Conservation (phyloP, 1,284 basidiomycete genomes). For the Leccinum colubrinum region DNA sequence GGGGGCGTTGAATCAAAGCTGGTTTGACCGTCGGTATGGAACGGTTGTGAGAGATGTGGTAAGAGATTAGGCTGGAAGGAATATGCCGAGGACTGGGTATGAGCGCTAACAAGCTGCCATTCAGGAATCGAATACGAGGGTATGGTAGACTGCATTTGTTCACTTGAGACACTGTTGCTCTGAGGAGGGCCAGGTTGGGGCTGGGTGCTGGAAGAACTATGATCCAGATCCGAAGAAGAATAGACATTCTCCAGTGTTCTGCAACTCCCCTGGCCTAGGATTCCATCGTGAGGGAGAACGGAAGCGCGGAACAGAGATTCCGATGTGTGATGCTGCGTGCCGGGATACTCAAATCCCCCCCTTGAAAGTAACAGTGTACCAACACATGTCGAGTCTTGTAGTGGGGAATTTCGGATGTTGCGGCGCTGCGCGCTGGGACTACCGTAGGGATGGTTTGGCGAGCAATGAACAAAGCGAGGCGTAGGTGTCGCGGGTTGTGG, state of each 20-base stretch:
- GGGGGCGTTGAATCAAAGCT: background rate
- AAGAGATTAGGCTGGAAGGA: background rate
- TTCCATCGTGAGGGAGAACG: background rate
- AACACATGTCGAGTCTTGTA: conserved; percentile 1
- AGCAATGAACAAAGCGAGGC: conserved; percentile 2
- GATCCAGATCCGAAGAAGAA: conserved; percentile 5
- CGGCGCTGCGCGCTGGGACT: background rate
- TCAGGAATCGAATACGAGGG: conserved; percentile 2
- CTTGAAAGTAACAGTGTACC: background rate
- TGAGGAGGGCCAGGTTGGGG: background rate
- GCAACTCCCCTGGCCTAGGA: background rate
- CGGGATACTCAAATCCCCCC: background rate
- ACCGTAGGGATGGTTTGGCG: background rate
- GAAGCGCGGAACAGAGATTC: conserved; percentile 1
- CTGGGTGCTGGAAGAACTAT: conserved; percentile 1
- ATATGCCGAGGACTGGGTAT: conserved; percentile 1
- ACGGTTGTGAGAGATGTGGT: background rate
- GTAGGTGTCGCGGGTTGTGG: background rate
- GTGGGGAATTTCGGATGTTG: conserved; percentile 1
- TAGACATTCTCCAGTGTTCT: background rate
- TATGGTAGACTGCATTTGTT: conserved; percentile 2
- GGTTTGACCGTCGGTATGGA: conserved; percentile 5
- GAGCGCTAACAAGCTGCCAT: conserved; percentile 8
- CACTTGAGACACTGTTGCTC: background rate
- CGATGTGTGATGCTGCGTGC: background rate